Evolutionary conservation across 148 eudicot species (phyloP).

Genomic region (Chenopodium quinoa): DNA sequence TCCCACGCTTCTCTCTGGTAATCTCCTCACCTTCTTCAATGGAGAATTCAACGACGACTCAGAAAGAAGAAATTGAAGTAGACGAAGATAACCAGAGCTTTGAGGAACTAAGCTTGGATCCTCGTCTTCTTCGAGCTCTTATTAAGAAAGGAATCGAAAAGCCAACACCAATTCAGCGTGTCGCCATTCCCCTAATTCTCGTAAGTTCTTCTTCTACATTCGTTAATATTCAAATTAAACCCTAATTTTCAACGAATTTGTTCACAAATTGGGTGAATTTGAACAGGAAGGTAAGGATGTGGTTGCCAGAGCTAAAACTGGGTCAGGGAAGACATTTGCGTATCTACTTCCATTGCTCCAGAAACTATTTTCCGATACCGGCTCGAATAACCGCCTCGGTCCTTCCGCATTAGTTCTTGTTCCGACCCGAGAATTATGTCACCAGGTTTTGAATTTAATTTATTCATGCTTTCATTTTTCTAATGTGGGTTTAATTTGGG

Average conservation of each 20-base stretch:
- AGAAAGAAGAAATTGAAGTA: conserved; percentile 31
- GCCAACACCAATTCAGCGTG: conserved; percentile 81
- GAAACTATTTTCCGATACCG: conserved; percentile 58
- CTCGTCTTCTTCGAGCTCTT: conserved; percentile 76
- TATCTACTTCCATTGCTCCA: conserved; percentile 90
- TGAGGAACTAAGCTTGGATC: conserved; percentile 67
- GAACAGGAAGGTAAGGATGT: conserved; percentile 90
- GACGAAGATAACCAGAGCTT: conserved; percentile 54
- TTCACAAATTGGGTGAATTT: neutral
- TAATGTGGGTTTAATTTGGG: too few species aligned
- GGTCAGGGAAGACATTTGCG: conserved; percentile 94
- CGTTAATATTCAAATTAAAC: neutral
- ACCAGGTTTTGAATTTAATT: conserved; percentile 49
- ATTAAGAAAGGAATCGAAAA: conserved; percentile 51
- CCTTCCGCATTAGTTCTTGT: conserved; percentile 67
- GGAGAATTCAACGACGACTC: conserved; percentile 14
- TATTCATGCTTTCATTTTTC: neutral
- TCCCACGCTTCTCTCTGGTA: neutral
- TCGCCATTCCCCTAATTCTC: conserved; percentile 73
- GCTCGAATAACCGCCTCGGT: conserved; percentile 38
- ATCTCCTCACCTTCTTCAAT: conserved; percentile 16
- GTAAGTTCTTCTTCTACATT: conserved; percentile 29
- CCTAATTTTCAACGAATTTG: neutral
- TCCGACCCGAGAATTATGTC: conserved; percentile 80
- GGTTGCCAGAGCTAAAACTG: conserved; percentile 92